Base-by-base conservation (phyloP, 2,329 filamentous ascomycete genomes). In the Pseudogymnoascus sp. region DNA sequence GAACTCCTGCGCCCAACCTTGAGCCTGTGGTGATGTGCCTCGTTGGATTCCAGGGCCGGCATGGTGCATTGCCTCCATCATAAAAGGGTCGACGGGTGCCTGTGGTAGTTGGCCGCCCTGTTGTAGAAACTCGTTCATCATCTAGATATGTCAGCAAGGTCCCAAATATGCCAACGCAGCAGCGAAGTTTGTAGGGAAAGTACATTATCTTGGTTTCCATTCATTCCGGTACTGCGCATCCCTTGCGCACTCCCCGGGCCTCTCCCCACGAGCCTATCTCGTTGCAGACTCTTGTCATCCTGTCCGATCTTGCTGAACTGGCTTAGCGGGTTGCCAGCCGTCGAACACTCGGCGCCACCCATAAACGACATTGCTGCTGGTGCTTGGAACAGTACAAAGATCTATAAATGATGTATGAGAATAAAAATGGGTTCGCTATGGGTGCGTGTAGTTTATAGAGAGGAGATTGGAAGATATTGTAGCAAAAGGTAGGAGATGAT, bases 281-380 rank as follows among this genome's bases (percentile, higher is more conserved):
- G 84, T 78, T 97, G 95, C 64, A 97, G 81, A 64, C 90, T 95
- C 78, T 93, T 96, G 80, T 99, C 95, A 82, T 96, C 91, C 74
- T 96, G 90, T 64, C 95, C 91, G 77, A 97, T 93, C 78, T 99
- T 99, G 68, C 93, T 91, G 76, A 99, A 96, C 81, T 97, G 95
- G 74, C 91, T 93, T 72, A 99, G 87, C 64, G 96, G 95, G 77
- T 99, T 99, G 73, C 89, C 91, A 68, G 90, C 92, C 66, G 95
- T 96, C 63, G 93, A 97, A 83, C 95, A 99, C 80, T 97, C 95
- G 70, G 93, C 90, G 70, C 93, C 93, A 78, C 91, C 91, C 72
- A 97, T 84, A 77, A 99, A 97, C 63, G 93, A 97, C 93, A 99
- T 97, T 34, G 36, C 3, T 23, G 42, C 34, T 63, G n/a, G 50